phyloP scores from a whole-genome alignment of 192 early-diverging fungal species.

The Obelidium mucronatum region DNA sequence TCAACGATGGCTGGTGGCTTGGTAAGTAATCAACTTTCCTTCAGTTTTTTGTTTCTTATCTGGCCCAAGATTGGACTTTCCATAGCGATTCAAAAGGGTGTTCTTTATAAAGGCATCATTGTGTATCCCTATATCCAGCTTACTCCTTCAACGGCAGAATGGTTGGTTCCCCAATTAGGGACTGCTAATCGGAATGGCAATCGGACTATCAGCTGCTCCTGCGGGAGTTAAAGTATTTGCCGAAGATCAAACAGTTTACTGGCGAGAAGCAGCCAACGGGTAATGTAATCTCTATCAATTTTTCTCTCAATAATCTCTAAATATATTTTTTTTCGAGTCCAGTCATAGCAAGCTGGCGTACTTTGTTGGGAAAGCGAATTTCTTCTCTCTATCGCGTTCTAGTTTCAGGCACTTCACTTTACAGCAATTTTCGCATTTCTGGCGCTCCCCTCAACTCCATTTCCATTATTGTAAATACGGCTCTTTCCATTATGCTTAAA shows the following conservation, averaged over 20 bases:
- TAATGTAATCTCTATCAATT: neutral
- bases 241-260: slow-evolving; percentile 53
- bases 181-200: slow-evolving; percentile 39
- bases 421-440: slow-evolving; percentile 38
- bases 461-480: slow-evolving; percentile 33
- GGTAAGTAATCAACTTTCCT: slow-evolving; percentile 25
- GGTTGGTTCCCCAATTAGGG: slow-evolving; percentile 36
- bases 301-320: neutral
- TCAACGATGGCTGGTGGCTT: slow-evolving; percentile 44
- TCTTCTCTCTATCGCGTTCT: slow-evolving; percentile 41
- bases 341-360: slow-evolving; percentile 29
- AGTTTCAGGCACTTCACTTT: slow-evolving; percentile 45
- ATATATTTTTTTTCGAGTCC: too few relatives aligned
- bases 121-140: slow-evolving; percentile 42
- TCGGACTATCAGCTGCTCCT: slow-evolving; percentile 46
- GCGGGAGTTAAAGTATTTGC: slow-evolving; percentile 57
- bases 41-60: slow-evolving; percentile 9
- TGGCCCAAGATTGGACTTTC: slow-evolving; percentile 28
- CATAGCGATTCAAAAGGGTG: neutral
- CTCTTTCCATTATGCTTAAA: slow-evolving; percentile 32
- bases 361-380: slow-evolving; percentile 45
- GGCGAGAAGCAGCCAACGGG: slow-evolving; percentile 52
- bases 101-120: slow-evolving; percentile 42
- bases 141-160: slow-evolving; percentile 43
- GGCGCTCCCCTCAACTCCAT: slow-evolving; percentile 30